These are phyloP conservation scores for Zopfia rhizophila DNA, from an alignment of 2,329 filamentous ascomycete genomes.

Conservation along the genomic window DNA sequence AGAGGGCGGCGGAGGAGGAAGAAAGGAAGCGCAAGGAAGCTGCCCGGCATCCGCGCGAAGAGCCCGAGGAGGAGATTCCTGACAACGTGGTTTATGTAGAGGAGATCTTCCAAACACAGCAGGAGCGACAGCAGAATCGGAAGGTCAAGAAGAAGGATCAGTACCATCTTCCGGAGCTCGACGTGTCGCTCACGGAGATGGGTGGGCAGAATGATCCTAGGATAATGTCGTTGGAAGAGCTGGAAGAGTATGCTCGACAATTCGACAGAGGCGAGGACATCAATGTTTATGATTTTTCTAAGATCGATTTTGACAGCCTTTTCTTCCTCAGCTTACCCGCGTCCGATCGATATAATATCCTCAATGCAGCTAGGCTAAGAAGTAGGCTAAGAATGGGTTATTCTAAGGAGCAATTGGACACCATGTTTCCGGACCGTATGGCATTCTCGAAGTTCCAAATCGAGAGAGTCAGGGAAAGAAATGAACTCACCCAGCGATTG, in stretches of 20 bases:
- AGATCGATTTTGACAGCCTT: conserved; percentile 96
- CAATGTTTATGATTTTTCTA: conserved; percentile 89
- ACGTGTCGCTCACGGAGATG: conserved; percentile 82
- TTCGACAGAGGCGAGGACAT: conserved; percentile 94
- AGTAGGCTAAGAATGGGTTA: conserved; percentile 94
- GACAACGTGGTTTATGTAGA: conserved; percentile 86
- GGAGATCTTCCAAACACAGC: conserved; percentile 82
- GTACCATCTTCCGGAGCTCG: conserved; percentile 91
- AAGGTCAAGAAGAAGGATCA: conserved; percentile 92
- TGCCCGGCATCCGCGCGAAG: conserved; percentile 50
- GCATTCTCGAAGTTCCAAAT: conserved; percentile 97
- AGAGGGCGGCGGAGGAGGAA: conserved; percentile 87
- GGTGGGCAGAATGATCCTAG: conserved; percentile 90
- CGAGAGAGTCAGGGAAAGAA: conserved; percentile 89
- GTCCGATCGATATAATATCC: conserved; percentile 93
- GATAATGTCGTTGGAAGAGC: conserved; percentile 94
- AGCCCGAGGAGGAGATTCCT: conserved; percentile 73
- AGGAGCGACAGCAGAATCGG: conserved; percentile 77
- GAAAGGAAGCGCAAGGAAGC: conserved; percentile 70
- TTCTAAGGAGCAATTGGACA: conserved; percentile 93
- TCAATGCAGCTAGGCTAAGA: conserved; percentile 90
- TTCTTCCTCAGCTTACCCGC: conserved; percentile 94
- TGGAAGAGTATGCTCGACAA: conserved; percentile 92
- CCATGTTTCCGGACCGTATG: conserved; percentile 98
- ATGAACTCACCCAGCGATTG: conserved; percentile 90